Evolutionary conservation across 75 land plant genomes (phyloP), one percentile per base, ranked within the genome.

Genomic region (Picea glauca): DNA sequence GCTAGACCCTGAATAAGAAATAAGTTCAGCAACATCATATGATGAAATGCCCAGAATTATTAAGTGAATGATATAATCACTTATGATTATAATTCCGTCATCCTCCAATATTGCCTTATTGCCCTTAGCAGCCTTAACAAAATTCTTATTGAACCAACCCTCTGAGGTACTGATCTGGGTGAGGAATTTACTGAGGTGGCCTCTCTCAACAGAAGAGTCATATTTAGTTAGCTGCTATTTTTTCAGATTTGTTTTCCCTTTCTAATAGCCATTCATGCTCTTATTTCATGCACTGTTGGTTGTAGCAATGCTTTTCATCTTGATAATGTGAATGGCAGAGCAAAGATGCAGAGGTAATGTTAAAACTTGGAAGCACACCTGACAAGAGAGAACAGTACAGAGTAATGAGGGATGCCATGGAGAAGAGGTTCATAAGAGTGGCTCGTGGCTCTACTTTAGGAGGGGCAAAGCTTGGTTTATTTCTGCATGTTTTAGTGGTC

Each of bases 391-490:
- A 87, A 75, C 92, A 92, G 62, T 84, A 92, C 80, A 81, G 92
- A 56, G 43, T 90, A 21, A 85, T 89, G 88, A 88, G 98, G 76
- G 92, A 91, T 81, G 91, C 97, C 62, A 87, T 88, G 91, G 99
- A 97, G 88, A 87, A 92, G 38, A 87, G 93, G 77, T 90, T 97
- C 75, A 76, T 94, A 23, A 83, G 94, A 61, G 90, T 97, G 15
- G 80, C 99, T 13, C 87, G 89, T 23, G 99, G 99, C 9, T 92
- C 98, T 9, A 88, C 93, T n/a, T 84, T 94, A 77, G 99, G 99
- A 54, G 99, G 99, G 31, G 91, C 92, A 13, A 90, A 94, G 57
- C 93, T 97, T 82, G 99, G 99, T 11, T 82, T 91, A 78, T 97
- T 97, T 80, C 94, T 77, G 94, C 91, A 78, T 72, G 85, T n/a